A percentile compares a stretch with the other conserved stretches of the same genome.
phyloP scores from a whole-genome alignment of 768 basidiomycete genomes.

The Rhizopogon vesiculosus region DNA sequence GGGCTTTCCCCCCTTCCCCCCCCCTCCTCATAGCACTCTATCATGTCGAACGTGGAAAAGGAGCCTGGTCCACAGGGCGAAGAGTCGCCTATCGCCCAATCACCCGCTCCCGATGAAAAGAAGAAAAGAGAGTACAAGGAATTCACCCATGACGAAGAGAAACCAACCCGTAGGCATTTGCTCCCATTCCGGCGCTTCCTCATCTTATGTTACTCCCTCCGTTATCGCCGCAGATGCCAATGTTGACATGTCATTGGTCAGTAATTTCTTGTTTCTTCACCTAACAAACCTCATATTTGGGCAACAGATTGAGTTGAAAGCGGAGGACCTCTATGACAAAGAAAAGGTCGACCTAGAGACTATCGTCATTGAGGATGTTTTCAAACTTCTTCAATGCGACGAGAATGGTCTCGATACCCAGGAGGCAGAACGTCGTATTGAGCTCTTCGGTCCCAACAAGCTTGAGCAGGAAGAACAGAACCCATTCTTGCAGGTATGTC shows the following conservation, averaged over 20 bases:
- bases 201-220: background rate
- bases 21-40: background rate
- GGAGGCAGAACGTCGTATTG: slow-evolving; percentile 81
- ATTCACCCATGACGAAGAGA: slow-evolving; percentile 68
- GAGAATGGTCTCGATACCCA: slow-evolving; percentile 71
- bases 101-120: slow-evolving; percentile 26
- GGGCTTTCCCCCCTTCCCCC: slow-evolving; percentile 13
- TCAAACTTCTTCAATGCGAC: slow-evolving; percentile 89
- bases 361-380: slow-evolving; percentile 93
- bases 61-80: slow-evolving; percentile 58
- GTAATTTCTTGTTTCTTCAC: slow-evolving; percentile 15
- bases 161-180: slow-evolving; percentile 56
- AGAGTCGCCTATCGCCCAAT: slow-evolving; percentile 31
- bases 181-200: background rate
- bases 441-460: slow-evolving; percentile 95
- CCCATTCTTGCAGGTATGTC: slow-evolving; percentile 74
- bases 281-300: background rate
- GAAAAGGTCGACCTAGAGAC: slow-evolving; percentile 99
- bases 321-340: slow-evolving; percentile 94
- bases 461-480: slow-evolving; percentile 90
- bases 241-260: slow-evolving; percentile 79
- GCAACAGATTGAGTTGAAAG: slow-evolving; percentile 78
- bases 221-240: slow-evolving; percentile 57
- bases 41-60: slow-evolving; percentile 50
- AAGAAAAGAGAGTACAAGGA: slow-evolving; percentile 88